These are phyloP conservation scores for Cercospora sp. DNA, from an alignment of 2,329 filamentous ascomycete species.

Conservation along the genomic window DNA sequence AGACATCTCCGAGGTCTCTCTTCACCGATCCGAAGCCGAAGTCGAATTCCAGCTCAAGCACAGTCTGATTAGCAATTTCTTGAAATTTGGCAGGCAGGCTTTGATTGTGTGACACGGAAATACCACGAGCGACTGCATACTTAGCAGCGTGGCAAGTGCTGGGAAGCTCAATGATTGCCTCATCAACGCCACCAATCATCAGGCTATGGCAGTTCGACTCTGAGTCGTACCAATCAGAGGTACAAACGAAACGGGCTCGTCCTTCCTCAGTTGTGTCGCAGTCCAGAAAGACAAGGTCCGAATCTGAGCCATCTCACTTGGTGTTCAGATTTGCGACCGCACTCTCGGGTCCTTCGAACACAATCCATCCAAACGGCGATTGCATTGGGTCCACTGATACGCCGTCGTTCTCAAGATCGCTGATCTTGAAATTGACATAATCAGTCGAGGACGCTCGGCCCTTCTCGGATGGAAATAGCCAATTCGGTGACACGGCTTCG, in stretches of 20 bases:
- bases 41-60: background rate
- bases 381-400: background rate
- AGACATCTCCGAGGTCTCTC: slow-evolving; percentile 1
- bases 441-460: background rate
- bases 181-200: background rate
- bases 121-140: background rate
- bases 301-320: slow-evolving; percentile 4
- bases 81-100: background rate
- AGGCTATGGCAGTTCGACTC: background rate
- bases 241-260: background rate
- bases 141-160: background rate
- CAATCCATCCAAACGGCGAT: slow-evolving; percentile 6
- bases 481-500: background rate
- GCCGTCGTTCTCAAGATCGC: background rate
- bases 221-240: background rate
- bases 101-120: background rate
- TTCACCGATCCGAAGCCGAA: background rate
- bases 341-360: background rate
- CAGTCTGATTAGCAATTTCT: slow-evolving; percentile 4
- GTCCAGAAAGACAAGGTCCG: background rate
- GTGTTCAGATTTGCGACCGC: background rate
- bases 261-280: background rate
- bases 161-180: background rate
- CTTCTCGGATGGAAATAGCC: background rate
- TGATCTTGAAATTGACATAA: background rate